A percentile compares a stretch with the other conserved stretches of the same genome.
These are phyloP conservation scores for Nemania sp. DNA, from an alignment of 2,329 filamentous ascomycete genomes.

Conservation along the genomic window DNA sequence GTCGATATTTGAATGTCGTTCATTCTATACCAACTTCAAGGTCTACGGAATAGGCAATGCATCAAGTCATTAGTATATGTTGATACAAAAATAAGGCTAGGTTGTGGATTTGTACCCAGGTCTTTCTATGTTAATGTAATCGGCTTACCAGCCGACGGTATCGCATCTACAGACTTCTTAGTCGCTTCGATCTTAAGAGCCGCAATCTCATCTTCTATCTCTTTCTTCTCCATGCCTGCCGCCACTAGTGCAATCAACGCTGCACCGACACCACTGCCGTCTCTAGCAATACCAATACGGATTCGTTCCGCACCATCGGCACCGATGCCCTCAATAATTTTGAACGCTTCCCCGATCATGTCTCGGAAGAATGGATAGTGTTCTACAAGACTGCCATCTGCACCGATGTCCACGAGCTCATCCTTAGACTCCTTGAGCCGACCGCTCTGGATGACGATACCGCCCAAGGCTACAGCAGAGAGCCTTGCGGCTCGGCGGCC, in stretches of 20 bases:
- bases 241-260: slow-evolving; percentile 94
- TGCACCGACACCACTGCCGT: slow-evolving; percentile 94
- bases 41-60: slow-evolving; percentile 12
- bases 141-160: slow-evolving; percentile 43
- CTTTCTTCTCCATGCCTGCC: slow-evolving; percentile 70
- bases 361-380: slow-evolving; percentile 94
- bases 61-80: slow-evolving; percentile 23
- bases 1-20: background rate
- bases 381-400: slow-evolving; percentile 94
- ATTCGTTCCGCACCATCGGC: slow-evolving; percentile 83
- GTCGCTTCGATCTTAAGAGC: slow-evolving; percentile 57
- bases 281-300: slow-evolving; percentile 95
- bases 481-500: slow-evolving; percentile 89
- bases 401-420: slow-evolving; percentile 86
- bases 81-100: slow-evolving; percentile 15
- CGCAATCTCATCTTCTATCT: slow-evolving; percentile 55
- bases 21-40: background rate
- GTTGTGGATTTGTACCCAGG: slow-evolving; percentile 1
- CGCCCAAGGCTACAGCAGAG: slow-evolving; percentile 87
- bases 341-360: slow-evolving; percentile 85
- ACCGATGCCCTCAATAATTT: slow-evolving; percentile 82
- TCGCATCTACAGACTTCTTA: slow-evolving; percentile 44
- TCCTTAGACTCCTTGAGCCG: slow-evolving; percentile 73
- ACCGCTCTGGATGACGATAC: slow-evolving; percentile 83
- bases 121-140: slow-evolving; percentile 36